Conservation (phyloP, 306 rosid genomes). For the Medicago arabica region DNA sequence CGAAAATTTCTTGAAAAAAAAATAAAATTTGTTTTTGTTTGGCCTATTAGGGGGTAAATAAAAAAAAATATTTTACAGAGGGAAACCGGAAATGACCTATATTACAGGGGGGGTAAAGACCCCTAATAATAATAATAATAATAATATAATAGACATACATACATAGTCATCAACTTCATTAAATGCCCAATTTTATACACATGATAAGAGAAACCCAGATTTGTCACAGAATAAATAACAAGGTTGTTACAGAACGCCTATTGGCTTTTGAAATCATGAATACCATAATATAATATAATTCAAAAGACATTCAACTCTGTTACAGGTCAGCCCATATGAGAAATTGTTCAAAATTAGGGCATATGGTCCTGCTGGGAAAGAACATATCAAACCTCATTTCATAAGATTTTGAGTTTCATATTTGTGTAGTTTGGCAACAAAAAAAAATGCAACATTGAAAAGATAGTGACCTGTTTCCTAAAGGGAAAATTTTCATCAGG, state of each 20-base stretch:
- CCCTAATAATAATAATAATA: no score
- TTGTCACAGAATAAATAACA: constrained; percentile 4
- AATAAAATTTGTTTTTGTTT: no score
- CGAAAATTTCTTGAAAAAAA: no score
- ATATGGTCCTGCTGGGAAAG: not conserved
- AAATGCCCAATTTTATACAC: not conserved
- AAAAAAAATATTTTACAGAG: no score
- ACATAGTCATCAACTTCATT: constrained; percentile 5
- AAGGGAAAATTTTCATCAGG: constrained; percentile 83
- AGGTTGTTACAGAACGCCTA: not conserved
- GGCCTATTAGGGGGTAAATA: no score
- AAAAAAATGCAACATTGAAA: not conserved
- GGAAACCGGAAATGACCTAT: no score
- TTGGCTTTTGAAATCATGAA: constrained; percentile 28
- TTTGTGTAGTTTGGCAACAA: not conserved
- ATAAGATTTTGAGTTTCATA: constrained; percentile 6
- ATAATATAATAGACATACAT: not conserved
- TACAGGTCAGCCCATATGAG: not conserved
- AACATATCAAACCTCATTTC: constrained; percentile 1
- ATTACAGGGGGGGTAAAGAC: no score
- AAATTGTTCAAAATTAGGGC: constrained; percentile 29
- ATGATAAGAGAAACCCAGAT: constrained; percentile 12
- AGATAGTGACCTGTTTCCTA: constrained; percentile 68
- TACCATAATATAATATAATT: not conserved
- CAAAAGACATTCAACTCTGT: not conserved